These are phyloP conservation scores for Lachnellula hyalina DNA, from an alignment of 2,329 filamentous ascomycete genomes.

Conservation along the genomic window DNA sequence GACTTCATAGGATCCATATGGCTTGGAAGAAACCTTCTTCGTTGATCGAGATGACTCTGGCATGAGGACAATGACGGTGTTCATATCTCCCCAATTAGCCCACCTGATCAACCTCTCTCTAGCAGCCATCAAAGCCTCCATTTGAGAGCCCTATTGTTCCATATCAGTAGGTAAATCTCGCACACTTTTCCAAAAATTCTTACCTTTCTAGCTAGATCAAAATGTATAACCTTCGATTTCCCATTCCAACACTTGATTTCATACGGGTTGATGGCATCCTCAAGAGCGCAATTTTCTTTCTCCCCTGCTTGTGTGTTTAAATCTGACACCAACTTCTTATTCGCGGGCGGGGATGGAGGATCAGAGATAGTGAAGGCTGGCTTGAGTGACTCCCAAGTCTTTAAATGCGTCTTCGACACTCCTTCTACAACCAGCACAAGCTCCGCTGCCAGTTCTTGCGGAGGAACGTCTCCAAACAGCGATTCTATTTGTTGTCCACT, in stretches of 20 bases:
- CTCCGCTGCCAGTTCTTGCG: conserved; percentile 36
- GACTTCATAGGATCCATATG: conserved; percentile 28
- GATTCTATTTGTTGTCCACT: conserved; percentile 43
- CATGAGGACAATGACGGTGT: conserved; percentile 27
- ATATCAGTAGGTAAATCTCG: conserved; percentile 2
- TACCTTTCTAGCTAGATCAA: conserved; percentile 27
- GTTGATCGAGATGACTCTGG: conserved; percentile 21
- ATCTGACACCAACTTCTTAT: conserved; percentile 29
- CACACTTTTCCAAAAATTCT: not conserved
- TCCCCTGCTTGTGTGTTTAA: conserved; percentile 24
- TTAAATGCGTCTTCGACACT: conserved; percentile 39
- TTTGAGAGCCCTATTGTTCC: conserved; percentile 8
- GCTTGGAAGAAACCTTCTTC: conserved; percentile 12
- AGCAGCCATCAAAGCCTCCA: conserved; percentile 19
- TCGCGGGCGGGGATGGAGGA: conserved; percentile 34
- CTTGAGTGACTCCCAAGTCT: conserved; percentile 35
- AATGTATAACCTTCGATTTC: conserved; percentile 24
- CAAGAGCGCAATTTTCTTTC: conserved; percentile 19
- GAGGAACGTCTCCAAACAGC: conserved; percentile 42
- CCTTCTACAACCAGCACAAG: conserved; percentile 57
- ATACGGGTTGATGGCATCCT: conserved; percentile 28
- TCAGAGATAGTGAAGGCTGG: conserved; percentile 47
- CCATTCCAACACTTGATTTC: conserved; percentile 32
- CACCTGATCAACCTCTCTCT: conserved; percentile 23
- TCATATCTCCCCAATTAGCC: conserved; percentile 26